phyloP scores from a whole-genome alignment of 2,329 filamentous ascomycete species.

The Penicillium frequentans region DNA sequence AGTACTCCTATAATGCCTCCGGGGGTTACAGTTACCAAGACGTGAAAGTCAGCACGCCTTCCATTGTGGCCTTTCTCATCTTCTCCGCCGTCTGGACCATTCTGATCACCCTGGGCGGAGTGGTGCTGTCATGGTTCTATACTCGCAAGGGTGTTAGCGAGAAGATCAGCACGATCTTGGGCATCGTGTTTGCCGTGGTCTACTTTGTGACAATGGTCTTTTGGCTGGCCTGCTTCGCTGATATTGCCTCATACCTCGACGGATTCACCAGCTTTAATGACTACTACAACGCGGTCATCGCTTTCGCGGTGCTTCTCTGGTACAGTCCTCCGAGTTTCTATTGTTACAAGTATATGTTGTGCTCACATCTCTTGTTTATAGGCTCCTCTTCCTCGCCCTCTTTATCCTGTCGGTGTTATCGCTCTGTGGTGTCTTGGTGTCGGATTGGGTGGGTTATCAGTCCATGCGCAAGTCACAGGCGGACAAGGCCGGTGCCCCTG shows the following conservation, averaged over 20 bases:
- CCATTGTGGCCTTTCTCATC: slow-evolving; percentile 24
- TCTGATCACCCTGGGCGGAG: slow-evolving; percentile 17
- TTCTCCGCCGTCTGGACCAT: slow-evolving; percentile 30
- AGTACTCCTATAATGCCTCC: slow-evolving; percentile 4
- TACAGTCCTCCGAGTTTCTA: slow-evolving; percentile 5
- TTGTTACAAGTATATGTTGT: not conserved
- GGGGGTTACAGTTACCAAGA: slow-evolving; percentile 2
- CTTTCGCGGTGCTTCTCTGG: slow-evolving; percentile 32
- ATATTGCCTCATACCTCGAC: slow-evolving; percentile 20
- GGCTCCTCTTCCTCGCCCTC: slow-evolving; percentile 31
- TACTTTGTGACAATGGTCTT: slow-evolving; percentile 34
- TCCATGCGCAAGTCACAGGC: slow-evolving; percentile 11
- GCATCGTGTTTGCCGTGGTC: slow-evolving; percentile 16
- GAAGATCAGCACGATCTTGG: slow-evolving; percentile 23
- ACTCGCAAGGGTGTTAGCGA: slow-evolving; percentile 13
- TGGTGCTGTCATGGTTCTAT: slow-evolving; percentile 23
- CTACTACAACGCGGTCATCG: slow-evolving; percentile 27
- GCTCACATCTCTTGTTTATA: slow-evolving; percentile 1
- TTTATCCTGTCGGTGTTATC: slow-evolving; percentile 29
- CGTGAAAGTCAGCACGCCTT: slow-evolving; percentile 16
- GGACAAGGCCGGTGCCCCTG: not conserved
- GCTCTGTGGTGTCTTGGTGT: slow-evolving; percentile 26
- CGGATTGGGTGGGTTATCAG: slow-evolving; percentile 29
- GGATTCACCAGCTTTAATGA: slow-evolving; percentile 7
- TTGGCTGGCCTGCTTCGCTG: slow-evolving; percentile 32